phyloP scores from a whole-genome alignment of 306 rosid genomes.

The Argentina anserina region DNA sequence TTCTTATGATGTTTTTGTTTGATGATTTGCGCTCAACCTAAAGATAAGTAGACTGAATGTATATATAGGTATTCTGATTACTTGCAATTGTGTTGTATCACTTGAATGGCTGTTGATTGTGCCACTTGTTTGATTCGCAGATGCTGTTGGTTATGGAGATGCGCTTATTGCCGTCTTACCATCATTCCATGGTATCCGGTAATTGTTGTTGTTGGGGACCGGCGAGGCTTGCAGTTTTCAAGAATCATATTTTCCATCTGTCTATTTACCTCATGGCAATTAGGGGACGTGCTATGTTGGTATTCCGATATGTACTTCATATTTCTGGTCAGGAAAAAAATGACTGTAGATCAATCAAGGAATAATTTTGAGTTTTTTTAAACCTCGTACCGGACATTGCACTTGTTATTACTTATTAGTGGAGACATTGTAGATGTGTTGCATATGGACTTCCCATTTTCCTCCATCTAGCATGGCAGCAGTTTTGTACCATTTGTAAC shows the following conservation, averaged over 20 bases:
- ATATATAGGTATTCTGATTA: too few species aligned
- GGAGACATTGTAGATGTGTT: neutral
- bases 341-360: constrained; percentile 13
- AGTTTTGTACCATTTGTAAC: constrained; percentile 6
- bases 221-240: constrained; percentile 21
- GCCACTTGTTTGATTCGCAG: constrained; percentile 48
- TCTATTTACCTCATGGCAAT: neutral
- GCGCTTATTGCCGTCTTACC: constrained; percentile 86
- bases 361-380: constrained; percentile 21
- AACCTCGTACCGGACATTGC: neutral
- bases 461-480: too few species aligned
- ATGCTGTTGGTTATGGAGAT: constrained; percentile 90
- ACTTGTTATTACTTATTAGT: neutral
- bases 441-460: too few species aligned
- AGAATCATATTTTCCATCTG: neutral
- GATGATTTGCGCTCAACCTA: neutral
- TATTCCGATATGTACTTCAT: constrained; percentile 12
- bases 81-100: neutral
- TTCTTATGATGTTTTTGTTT: neutral
- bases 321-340: constrained; percentile 12
- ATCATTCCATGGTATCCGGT: constrained; percentile 57
- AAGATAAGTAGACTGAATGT: neutral
- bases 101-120: neutral
- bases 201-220: constrained; percentile 23
- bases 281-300: neutral